Conservation (phyloP, 75 land plant genomes). For the Pseudotsuga menziesii region DNA sequence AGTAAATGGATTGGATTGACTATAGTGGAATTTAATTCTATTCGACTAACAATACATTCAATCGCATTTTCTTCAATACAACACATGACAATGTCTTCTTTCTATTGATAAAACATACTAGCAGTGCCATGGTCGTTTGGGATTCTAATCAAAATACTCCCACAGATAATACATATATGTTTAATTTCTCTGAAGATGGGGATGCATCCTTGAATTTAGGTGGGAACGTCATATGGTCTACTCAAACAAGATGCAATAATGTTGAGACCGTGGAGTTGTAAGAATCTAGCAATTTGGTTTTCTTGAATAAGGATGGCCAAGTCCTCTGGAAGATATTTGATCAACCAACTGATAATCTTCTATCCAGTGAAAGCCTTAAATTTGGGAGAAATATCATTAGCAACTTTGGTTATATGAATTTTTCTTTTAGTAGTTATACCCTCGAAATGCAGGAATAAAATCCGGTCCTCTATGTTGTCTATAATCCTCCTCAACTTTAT, state of each 20-base stretch:
- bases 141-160: conserved; percentile 42
- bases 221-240: conserved; percentile 30
- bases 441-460: conserved; percentile 45
- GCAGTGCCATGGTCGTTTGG: conserved; percentile 28
- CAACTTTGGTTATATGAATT: neutral
- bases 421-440: conserved; percentile 15
- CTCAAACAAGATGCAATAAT: conserved; percentile 28
- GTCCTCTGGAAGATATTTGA: conserved; percentile 59
- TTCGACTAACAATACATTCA: conserved; percentile 33
- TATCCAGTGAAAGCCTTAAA: conserved; percentile 43
- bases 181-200: conserved; percentile 36
- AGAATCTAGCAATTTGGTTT: conserved; percentile 65
- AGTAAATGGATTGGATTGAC: conserved; percentile 47
- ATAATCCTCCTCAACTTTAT: conserved; percentile 38
- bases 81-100: conserved; percentile 37
- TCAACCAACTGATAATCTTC: conserved; percentile 46
- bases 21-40: conserved; percentile 36
- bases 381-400: conserved; percentile 53
- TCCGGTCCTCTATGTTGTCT: conserved; percentile 33
- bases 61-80: conserved; percentile 23
- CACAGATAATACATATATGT: conserved; percentile 25
- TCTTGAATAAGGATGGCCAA: conserved; percentile 18
- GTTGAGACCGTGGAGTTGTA: conserved; percentile 34
- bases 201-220: conserved; percentile 27
- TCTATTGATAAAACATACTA: conserved; percentile 25